phyloP scores from a whole-genome alignment of 2,329 filamentous ascomycete species.

The Claviceps africana region DNA sequence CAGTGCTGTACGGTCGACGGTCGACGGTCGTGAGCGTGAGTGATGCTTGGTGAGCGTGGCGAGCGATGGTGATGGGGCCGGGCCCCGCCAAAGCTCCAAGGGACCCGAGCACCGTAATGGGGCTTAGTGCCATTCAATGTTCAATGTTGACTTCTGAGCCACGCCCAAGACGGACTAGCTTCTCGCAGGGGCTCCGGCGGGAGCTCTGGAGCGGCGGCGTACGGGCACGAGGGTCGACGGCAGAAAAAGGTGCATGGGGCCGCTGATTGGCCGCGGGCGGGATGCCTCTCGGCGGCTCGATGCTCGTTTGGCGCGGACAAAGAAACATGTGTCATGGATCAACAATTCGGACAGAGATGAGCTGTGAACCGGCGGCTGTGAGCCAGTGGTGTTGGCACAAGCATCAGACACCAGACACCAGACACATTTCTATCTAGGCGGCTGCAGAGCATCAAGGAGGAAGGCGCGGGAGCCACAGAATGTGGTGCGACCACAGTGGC shows the following conservation, averaged over 20 bases:
- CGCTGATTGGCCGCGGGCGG: constrained; percentile 3
- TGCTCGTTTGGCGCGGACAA: background rate
- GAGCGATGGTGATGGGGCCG: constrained; percentile 9
- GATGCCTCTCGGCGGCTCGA: background rate
- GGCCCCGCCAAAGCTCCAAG: no score
- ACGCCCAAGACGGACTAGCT: constrained; percentile 12
- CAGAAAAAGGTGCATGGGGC: background rate
- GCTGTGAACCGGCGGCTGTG: background rate
- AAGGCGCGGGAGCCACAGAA: background rate
- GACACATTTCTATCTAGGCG: background rate
- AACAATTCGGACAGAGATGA: background rate
- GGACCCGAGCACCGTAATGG: constrained; percentile 15
- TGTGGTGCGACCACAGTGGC: background rate
- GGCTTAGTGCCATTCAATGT: constrained; percentile 16
- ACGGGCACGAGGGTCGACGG: background rate
- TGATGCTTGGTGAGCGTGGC: no score
- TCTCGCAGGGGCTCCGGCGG: background rate
- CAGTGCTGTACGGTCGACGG: no score
- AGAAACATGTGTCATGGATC: background rate
- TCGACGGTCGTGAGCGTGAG: no score
- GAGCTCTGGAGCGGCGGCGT: background rate
- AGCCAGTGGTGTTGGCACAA: no score
- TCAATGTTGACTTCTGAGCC: no score
- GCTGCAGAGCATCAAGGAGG: background rate
- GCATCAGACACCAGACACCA: no score